Base-by-base conservation (phyloP, 1,284 basidiomycete genomes). In the Mixia osmundae region DNA sequence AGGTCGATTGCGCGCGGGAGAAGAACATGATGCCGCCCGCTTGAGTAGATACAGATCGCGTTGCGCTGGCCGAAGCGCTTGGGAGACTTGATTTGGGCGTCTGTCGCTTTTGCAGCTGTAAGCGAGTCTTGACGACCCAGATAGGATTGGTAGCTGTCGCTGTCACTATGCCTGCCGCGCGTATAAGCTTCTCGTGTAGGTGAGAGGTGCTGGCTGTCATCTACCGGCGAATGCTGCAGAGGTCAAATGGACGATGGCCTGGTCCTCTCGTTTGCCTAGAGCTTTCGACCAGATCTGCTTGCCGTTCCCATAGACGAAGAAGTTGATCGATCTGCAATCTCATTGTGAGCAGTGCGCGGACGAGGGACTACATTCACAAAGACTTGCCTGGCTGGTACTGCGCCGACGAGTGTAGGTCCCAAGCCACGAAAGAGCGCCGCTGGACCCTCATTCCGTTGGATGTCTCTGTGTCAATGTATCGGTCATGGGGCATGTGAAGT, bases 261-360 rank as follows among this genome's bases (percentile, higher is more conserved):
- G 83, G 57, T 94, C 83, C 42, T 69, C 58, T 85, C 78, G 18
- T 41, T 14, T 9, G 71, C 50, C 52, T 59, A 94, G 80, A 14
- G 63, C 55, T 34, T 76, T 65, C 9, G 87, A 82, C 35, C 91
- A 76, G 42, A 89, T 58, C 29, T 74, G 73, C 57, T 99, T 99
- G 33, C 85, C 83, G 50, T 91, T 97, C 15, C 89, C 91, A 50
- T 99, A 99, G 11, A 80, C 78, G 64, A 78, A 97, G 58, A 97
- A 99, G 58, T 94, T 87, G 63, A 97, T 95, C 5, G 83, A 61
- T 33, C 64, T 61, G 46, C 4, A 21, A 12, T 25, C 25, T 8
- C 18, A n/a, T n/a, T 4, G 6, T 16, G 12, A 27, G 30, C 7
- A 19, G 10, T 21, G 20, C n/a, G 26, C 33, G 6, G 25, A n/a